These are phyloP conservation scores for Chaetomium globosum DNA, from an alignment of 2,329 filamentous ascomycete species.

Conservation along the genomic window DNA sequence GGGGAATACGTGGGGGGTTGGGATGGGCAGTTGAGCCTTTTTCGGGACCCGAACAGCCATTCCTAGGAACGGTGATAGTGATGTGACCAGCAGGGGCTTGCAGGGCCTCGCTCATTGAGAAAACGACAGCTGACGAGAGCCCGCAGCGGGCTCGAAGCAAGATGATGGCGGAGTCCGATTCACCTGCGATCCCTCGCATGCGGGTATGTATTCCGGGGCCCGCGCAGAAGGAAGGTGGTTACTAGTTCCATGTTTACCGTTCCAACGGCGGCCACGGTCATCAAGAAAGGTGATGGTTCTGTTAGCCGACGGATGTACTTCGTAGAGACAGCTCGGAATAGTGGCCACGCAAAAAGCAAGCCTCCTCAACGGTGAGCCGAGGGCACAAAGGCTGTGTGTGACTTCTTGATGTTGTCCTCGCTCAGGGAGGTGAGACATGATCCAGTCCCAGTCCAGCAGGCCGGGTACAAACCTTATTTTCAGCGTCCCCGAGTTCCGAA, in stretches of 20 bases:
- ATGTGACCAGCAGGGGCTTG: constrained; percentile 13
- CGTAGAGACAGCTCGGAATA: background rate
- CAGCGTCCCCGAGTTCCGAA: background rate
- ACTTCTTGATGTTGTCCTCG: background rate
- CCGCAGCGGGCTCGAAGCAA: background rate
- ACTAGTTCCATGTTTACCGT: background rate
- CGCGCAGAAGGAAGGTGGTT: constrained; percentile 13
- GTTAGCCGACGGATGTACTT: too few relatives aligned
- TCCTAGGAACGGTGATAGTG: constrained; percentile 24
- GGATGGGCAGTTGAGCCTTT: constrained; percentile 9
- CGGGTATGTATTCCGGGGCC: constrained; percentile 14
- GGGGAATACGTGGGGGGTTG: background rate
- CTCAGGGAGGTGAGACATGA: background rate
- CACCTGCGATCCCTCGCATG: background rate
- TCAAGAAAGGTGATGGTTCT: background rate
- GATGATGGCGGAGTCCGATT: constrained; percentile 1
- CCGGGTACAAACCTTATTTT: background rate
- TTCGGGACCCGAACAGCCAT: constrained; percentile 13
- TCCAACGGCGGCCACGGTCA: background rate
- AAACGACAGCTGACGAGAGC: background rate
- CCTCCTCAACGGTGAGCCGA: constrained; percentile 6
- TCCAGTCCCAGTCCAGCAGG: background rate
- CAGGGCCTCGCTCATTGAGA: background rate
- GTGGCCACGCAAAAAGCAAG: background rate
- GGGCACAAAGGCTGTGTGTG: background rate